phyloP scores from a whole-genome alignment of 768 basidiomycete genomes.

The Suillus plorans region DNA sequence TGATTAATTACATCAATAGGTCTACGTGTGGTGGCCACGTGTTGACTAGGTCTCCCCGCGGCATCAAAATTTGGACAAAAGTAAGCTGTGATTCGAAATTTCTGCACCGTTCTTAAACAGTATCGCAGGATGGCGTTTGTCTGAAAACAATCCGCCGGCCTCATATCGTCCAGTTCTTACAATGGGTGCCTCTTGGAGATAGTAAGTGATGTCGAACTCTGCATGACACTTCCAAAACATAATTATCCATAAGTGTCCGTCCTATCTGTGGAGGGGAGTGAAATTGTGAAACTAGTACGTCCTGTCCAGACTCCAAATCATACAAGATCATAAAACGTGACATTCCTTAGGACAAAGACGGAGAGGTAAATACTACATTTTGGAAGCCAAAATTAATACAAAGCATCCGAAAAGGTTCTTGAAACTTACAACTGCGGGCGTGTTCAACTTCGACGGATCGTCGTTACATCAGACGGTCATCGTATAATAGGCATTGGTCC shows the following conservation, averaged over 20 bases:
- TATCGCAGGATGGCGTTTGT: slow-evolving; percentile 47
- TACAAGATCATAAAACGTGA: slow-evolving; percentile 11
- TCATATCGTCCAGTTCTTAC: slow-evolving; percentile 45
- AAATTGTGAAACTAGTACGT: slow-evolving; percentile 46
- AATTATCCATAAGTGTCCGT: slow-evolving; percentile 35
- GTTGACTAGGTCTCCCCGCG: slow-evolving; percentile 48
- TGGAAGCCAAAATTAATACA: neutral
- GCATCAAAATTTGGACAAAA: slow-evolving; percentile 54
- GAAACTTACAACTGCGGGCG: slow-evolving; percentile 44
- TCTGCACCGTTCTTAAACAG: neutral
- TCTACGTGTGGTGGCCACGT: slow-evolving; percentile 46
- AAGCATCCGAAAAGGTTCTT: slow-evolving; percentile 30
- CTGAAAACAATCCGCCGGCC: slow-evolving; percentile 48
- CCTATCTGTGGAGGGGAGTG: slow-evolving; percentile 50
- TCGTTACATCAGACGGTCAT: slow-evolving; percentile 45
- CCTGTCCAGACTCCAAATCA: slow-evolving; percentile 10
- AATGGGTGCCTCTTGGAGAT: slow-evolving; percentile 50
- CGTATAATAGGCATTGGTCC: slow-evolving; percentile 54
- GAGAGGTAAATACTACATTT: slow-evolving; percentile 30
- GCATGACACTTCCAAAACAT: slow-evolving; percentile 9
- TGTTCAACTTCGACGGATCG: slow-evolving; percentile 47
- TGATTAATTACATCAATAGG: slow-evolving; percentile 28
- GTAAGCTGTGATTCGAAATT: slow-evolving; percentile 12
- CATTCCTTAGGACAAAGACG: slow-evolving; percentile 43
- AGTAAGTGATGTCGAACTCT: slow-evolving; percentile 27